Conservation (phyloP, 2,329 filamentous ascomycete species). For the Aureobasidium mangrovei region DNA sequence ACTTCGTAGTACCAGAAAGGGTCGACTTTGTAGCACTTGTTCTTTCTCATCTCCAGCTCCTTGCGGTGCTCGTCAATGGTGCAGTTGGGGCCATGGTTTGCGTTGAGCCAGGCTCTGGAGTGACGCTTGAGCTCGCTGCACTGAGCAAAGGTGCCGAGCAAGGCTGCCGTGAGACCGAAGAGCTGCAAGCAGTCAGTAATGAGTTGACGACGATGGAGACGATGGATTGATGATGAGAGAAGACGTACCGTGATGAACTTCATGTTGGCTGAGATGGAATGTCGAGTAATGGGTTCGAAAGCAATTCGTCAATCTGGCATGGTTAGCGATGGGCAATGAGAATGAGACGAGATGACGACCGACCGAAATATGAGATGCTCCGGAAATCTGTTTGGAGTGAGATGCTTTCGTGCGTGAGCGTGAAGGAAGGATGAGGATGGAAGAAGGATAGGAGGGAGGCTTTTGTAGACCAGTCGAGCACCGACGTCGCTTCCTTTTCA, state of each 20-base stretch:
- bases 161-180: background rate
- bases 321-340: background rate
- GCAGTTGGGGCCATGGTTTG: background rate
- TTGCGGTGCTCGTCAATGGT: background rate
- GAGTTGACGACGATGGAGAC: background rate
- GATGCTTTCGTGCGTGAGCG: too few relatives aligned
- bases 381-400: too few relatives aligned
- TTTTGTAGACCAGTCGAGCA: too few relatives aligned
- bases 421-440: too few relatives aligned
- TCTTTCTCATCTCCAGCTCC: background rate
- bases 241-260: constrained; percentile 7
- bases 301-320: background rate
- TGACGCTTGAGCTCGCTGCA: background rate
- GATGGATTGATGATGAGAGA: background rate
- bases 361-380: too few relatives aligned
- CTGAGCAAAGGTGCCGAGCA: background rate
- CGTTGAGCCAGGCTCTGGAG: background rate
- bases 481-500: too few relatives aligned
- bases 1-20: background rate
- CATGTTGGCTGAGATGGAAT: background rate
- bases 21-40: background rate
- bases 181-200: background rate
- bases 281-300: background rate
- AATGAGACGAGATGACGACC: too few relatives aligned
- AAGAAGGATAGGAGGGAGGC: too few relatives aligned